phyloP scores from a whole-genome alignment of 768 basidiomycete genomes.

The Kwoniella bestiolae region DNA sequence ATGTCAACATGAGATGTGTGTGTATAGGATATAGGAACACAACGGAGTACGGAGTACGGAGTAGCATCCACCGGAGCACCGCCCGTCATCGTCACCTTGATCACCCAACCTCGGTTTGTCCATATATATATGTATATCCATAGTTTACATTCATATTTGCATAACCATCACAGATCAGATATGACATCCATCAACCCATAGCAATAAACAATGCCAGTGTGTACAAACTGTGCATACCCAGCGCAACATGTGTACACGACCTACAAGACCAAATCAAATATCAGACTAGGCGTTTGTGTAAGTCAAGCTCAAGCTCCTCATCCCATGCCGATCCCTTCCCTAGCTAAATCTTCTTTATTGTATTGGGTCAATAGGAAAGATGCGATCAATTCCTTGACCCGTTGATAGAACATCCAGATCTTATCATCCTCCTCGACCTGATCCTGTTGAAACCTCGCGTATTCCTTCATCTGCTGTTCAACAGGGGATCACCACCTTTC shows the following conservation, averaged over 20 bases:
- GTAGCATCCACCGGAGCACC: background rate
- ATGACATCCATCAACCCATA: background rate
- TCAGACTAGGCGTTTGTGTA: conserved; percentile 56
- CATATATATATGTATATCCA: background rate
- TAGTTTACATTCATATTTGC: too few relatives aligned
- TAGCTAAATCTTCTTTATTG: background rate
- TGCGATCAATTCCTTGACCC: conserved; percentile 56
- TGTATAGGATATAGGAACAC: too few relatives aligned
- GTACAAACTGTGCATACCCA: conserved; percentile 52
- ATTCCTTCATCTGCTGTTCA: conserved; percentile 56
- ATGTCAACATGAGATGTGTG: background rate
- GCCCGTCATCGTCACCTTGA: background rate
- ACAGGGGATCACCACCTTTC: conserved; percentile 44
- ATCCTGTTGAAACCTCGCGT: conserved; percentile 56
- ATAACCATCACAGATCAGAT: background rate
- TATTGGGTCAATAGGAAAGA: conserved; percentile 30
- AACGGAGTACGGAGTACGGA: too few relatives aligned
- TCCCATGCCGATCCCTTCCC: background rate
- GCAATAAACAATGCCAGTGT: conserved; percentile 51
- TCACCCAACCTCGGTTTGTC: background rate
- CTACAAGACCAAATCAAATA: conserved; percentile 56
- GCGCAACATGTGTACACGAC: conserved; percentile 53
- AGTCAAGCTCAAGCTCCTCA: conserved; percentile 26
- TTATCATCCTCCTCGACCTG: conserved; percentile 55
- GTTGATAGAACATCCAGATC: conserved; percentile 55